Evolutionary conservation across 2,329 filamentous ascomycete species (phyloP), one percentile per base, ranked within the genome.

Genomic region (Leptographium procerum): DNA sequence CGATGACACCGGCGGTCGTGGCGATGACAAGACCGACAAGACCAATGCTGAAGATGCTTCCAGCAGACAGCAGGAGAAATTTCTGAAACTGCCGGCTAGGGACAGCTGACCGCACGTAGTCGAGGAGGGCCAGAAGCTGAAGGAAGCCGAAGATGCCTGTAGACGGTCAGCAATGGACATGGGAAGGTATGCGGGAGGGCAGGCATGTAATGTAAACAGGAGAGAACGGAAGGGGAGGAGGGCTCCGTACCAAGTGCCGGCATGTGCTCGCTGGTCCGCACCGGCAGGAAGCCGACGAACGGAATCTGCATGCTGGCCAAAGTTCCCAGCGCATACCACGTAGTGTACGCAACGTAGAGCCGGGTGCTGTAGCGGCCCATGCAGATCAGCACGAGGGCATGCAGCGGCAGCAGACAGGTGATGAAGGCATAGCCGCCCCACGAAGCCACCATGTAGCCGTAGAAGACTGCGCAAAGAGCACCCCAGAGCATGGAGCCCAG

Each of bases 381-480:
- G 75, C 88, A 89, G 68, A 99, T 87, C 65, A 99, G 80, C 52
- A 96, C 90, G 66, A 99, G 91, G 9, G 89, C 86, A 73, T 99
- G 94, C 65, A 99, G 83, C 43, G 94, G 94, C 60, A 99, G 85
- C 74, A 99, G 77, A 72, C 95, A 96, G 61, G 95, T 99, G 70
- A 99, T 99, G 82, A 99, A 99, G 68, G 96, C 94, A 73, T 99
- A 99, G 69, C 94, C 94, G 80, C 94, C 94, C 94, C 94, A 99
- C 22, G 95, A 95, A 54, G 92, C 94, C 64, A 99, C 94, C 94
- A 99, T 99, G 84, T 99, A 99, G 69, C 94, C 94, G 74, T 99
- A 99, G 76, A 95, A 97, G 58, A 99, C 80, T 50, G 94, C 94
- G 66, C 91, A 94, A 62, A 96, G 79, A 43, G 89, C 91, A 66